Base-by-base conservation (phyloP, 1,139 yeast species). In the Pichia norvegensis region DNA sequence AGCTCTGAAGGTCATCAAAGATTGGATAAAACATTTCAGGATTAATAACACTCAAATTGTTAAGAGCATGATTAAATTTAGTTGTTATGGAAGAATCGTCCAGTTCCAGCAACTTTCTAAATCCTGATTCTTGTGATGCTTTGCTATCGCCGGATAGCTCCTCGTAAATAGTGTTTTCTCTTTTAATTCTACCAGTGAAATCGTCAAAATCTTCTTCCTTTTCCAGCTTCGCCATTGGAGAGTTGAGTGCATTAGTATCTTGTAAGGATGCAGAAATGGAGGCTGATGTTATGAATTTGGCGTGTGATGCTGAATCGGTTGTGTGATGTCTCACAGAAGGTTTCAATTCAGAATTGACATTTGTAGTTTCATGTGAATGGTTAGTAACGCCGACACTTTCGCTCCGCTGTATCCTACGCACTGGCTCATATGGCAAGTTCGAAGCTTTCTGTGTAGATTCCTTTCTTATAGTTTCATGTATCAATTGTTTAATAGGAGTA, bases 401-500 rank as follows among this genome's bases (percentile, higher is more conserved):
- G 40, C 51, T 45, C 23, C 52, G 29, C 4, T 23, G 33, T 13
- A 33, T 39, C 20, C 42, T 47, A 11, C 42, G 48, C 9, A 29
- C 22, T 13, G 40, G 37, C 29, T 43, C 45, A 29, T 39, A 39
- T 17, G 41, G 46, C 4, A 48, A 47, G 29, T 43, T 49, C 35
- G 29, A 29, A 14, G 16, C 52, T 21, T 48, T 49, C 11, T 20
- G n/a, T 9, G 8, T 19, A 19, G 37, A 19, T 13, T 48, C 53
- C 21, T 40, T 38, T 33, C 55, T 46, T 29, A 50, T 54, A 21
- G 52, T 57, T 7, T 59, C 56, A 38, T 51, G 46, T 1, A 57
- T 58, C 31, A 58, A 41, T 20, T 57, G 58, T 33, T 52, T 54
- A 39, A 59, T 52, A 6, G 62, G 55, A 16, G 50, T 53, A 27